Conservation (phyloP, 2,329 filamentous ascomycete genomes). For the Ophiostoma perfectum region DNA sequence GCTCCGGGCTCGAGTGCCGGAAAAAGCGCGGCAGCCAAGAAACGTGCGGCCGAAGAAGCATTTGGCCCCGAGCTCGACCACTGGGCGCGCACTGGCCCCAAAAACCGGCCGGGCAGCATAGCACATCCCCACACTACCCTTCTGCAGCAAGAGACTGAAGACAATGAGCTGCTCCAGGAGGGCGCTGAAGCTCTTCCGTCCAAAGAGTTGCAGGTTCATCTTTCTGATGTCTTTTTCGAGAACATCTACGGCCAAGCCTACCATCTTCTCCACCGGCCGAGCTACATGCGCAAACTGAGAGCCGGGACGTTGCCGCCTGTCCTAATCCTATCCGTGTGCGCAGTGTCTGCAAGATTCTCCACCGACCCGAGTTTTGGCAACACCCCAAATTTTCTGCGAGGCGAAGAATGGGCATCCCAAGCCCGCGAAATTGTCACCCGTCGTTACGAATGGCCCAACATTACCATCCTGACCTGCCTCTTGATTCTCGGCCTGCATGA, state of each 20-base stretch:
- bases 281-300: conserved; percentile 78
- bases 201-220: conserved; percentile 84
- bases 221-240: conserved; percentile 93
- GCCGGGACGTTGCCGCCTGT: conserved; percentile 80
- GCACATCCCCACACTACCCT: conserved; percentile 34
- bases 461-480: conserved; percentile 89
- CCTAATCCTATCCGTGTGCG: conserved; percentile 86
- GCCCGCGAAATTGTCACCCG: conserved; percentile 83
- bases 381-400: conserved; percentile 68
- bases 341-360: conserved; percentile 91
- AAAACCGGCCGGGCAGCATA: conserved; percentile 40
- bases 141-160: conserved; percentile 61
- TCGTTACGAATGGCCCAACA: conserved; percentile 90
- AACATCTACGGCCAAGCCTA: conserved; percentile 94
- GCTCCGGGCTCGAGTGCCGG: conserved; percentile 37
- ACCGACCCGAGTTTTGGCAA: conserved; percentile 74
- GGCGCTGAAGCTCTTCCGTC: conserved; percentile 77
- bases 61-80: conserved; percentile 76
- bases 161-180: conserved; percentile 72
- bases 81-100: conserved; percentile 63
- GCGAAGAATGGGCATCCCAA: conserved; percentile 82
- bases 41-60: conserved; percentile 79
- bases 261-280: conserved; percentile 90
- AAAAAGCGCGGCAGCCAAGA: conserved; percentile 47
- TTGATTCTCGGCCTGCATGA: conserved; percentile 86